phyloP scores from a whole-genome alignment of 2,329 filamentous ascomycete genomes.

The Byssochlamys sp. region DNA sequence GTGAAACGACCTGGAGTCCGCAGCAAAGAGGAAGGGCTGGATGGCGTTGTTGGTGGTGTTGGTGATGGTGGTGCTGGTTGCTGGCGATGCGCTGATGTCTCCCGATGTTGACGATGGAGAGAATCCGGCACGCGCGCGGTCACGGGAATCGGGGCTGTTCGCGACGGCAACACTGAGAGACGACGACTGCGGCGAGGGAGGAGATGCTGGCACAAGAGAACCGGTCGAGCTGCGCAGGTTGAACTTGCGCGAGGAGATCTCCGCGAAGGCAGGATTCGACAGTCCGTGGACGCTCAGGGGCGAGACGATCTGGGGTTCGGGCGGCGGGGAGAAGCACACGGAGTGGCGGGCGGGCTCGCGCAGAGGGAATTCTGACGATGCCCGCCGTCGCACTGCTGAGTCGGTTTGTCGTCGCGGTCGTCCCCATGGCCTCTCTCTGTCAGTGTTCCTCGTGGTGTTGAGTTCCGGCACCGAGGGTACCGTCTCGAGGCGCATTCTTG shows the following conservation, averaged over 20 bases:
- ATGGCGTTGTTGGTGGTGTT: slow-evolving; percentile 26
- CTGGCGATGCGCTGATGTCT: slow-evolving; percentile 10
- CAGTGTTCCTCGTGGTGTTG: not conserved
- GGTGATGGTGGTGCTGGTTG: slow-evolving; percentile 7
- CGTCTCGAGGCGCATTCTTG: not conserved
- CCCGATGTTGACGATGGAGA: slow-evolving; percentile 11
- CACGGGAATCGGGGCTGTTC: slow-evolving; percentile 18
- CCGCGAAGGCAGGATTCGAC: slow-evolving; percentile 17
- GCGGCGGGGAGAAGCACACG: slow-evolving; percentile 2
- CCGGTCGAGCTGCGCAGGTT: slow-evolving; percentile 8
- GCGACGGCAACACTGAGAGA: too few species aligned
- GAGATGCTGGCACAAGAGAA: slow-evolving; percentile 2
- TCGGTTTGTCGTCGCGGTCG: slow-evolving; percentile 10
- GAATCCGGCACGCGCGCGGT: slow-evolving; percentile 14
- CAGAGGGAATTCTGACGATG: slow-evolving; percentile 6
- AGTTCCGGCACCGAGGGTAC: not conserved
- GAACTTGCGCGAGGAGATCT: slow-evolving; percentile 16
- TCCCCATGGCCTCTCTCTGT: slow-evolving; percentile 1
- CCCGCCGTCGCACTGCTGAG: slow-evolving; percentile 6
- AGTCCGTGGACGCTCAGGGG: slow-evolving; percentile 14
- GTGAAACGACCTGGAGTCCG: slow-evolving; percentile 39
- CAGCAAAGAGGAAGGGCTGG: slow-evolving; percentile 22
- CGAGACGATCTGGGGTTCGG: slow-evolving; percentile 1
- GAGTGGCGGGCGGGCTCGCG: slow-evolving; percentile 8
- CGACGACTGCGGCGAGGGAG: not conserved